Evolutionary conservation across 2,329 filamentous ascomycete genomes (phyloP).

Genomic region (Pseudogymnoascus sp.): DNA sequence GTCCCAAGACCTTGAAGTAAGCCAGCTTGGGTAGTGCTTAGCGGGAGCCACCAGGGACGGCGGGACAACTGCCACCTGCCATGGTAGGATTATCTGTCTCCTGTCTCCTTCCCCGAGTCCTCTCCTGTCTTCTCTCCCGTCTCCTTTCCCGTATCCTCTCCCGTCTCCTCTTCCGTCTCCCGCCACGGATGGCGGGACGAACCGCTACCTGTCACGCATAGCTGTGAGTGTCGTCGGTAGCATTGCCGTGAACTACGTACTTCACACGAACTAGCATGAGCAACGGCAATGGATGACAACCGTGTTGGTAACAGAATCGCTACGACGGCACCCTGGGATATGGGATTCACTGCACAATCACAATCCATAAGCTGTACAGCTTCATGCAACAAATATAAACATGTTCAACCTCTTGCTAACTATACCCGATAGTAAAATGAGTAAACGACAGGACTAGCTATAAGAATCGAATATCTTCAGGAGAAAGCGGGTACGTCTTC

Average conservation of each 20-base stretch:
- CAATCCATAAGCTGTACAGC: neutral
- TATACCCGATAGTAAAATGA: constrained; percentile 6
- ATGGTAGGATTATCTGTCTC: neutral
- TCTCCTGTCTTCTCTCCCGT: too few relatives aligned
- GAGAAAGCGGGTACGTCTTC: neutral
- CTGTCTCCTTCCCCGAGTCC: neutral
- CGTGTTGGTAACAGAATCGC: neutral
- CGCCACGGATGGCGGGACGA: neutral
- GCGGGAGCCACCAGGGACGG: neutral
- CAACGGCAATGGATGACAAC: neutral
- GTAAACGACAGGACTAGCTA: neutral
- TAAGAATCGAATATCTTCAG: constrained; percentile 3
- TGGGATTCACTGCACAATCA: neutral
- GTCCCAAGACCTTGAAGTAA: neutral
- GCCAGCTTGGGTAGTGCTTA: neutral
- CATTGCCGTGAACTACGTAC: neutral
- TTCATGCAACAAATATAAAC: constrained; percentile 1
- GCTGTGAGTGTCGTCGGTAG: neutral
- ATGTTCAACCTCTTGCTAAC: neutral
- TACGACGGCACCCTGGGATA: neutral
- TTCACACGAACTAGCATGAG: neutral
- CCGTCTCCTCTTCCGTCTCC: neutral
- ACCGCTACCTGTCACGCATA: neutral
- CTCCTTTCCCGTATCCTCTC: too few relatives aligned
- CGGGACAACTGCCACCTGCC: neutral